phyloP scores from a whole-genome alignment of 176 grass and related monocot species.

The Metroxylon sagu region DNA sequence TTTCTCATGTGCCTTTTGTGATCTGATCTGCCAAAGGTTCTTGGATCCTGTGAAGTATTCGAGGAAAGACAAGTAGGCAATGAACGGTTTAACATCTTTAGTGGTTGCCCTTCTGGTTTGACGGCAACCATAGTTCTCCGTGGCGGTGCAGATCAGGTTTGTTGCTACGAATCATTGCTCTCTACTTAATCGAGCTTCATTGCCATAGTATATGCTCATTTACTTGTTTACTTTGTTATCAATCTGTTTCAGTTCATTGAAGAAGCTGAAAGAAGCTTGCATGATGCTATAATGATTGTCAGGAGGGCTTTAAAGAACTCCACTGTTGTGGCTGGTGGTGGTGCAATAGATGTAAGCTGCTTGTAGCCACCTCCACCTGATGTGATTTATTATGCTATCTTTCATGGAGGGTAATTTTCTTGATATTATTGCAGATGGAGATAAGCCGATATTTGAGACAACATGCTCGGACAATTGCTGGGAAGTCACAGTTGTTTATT shows the following conservation, averaged over 20 bases:
- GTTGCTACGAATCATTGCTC: conserved; percentile 1
- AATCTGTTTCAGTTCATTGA: conserved; percentile 65
- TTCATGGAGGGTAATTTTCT: conserved; percentile 4
- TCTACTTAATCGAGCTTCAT: no score
- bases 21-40: conserved; percentile 44
- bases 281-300: conserved; percentile 97
- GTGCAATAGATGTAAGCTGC: conserved; percentile 67
- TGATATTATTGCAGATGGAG: conserved; percentile 62
- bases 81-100: conserved; percentile 95
- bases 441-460: conserved; percentile 74
- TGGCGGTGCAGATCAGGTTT: conserved; percentile 87
- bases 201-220: not conserved
- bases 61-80: conserved; percentile 96
- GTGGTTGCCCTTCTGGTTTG: conserved; percentile 73
- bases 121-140: conserved; percentile 92
- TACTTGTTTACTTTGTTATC: conserved; percentile 16
- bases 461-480: conserved; percentile 70
- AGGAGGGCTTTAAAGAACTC: conserved; percentile 94
- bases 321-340: conserved; percentile 91
- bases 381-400: conserved; percentile 1
- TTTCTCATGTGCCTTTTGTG: not conserved
- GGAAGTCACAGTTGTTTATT: conserved; percentile 91
- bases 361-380: not conserved
- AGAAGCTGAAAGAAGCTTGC: conserved; percentile 96
- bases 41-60: conserved; percentile 86